These are phyloP conservation scores for Brachypodium distachyon DNA, from an alignment of 202 grass and related monocot genomes.

Conservation along the genomic window DNA sequence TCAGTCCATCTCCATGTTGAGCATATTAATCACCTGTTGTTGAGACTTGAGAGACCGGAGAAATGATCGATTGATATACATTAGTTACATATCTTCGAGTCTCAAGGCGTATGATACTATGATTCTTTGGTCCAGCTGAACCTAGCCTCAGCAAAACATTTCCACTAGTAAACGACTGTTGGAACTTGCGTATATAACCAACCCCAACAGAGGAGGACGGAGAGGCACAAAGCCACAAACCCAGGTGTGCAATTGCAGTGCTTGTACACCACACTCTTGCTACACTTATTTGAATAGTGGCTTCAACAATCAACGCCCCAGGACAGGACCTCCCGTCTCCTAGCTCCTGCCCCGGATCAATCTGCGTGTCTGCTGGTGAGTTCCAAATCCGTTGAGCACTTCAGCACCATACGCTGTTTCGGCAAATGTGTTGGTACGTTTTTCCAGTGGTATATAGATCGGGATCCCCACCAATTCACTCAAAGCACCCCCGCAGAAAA, in stretches of 20 bases:
- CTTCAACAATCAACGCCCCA: neutral
- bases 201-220: neutral
- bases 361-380: constrained; percentile 12
- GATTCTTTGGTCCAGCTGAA: no score
- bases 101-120: no score
- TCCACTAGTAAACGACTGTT: neutral
- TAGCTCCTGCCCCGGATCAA: no score
- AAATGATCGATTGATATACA: no score
- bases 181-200: constrained; percentile 12
- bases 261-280: neutral
- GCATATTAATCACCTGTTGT: no score
- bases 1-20: no score
- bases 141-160: neutral
- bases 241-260: neutral
- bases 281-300: neutral
- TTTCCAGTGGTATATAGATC: no score
- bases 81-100: no score
- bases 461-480: no score
- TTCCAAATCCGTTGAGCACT: neutral
- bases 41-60: no score
- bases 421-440: neutral
- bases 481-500: no score
- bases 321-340: neutral
- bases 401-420: no score
- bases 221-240: neutral